These are phyloP conservation scores for Tolypocladium tropicale DNA, from an alignment of 2,329 filamentous ascomycete genomes.

Conservation along the genomic window DNA sequence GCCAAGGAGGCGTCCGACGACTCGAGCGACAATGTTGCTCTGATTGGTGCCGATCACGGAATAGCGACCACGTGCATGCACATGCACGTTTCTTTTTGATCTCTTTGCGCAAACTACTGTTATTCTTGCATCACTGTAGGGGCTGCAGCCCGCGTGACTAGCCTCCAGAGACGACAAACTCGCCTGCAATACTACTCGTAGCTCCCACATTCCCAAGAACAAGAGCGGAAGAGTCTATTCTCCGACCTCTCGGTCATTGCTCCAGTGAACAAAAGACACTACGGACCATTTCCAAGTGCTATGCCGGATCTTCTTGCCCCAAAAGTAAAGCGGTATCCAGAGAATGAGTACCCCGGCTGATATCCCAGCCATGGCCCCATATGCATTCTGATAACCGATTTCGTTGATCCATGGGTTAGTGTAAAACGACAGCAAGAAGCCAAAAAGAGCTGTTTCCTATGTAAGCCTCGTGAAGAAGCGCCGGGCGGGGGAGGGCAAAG, in stretches of 20 bases:
- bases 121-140: background rate
- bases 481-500: no score
- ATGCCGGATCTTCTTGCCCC: constrained; percentile 36
- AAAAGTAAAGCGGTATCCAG: constrained; percentile 41
- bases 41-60: background rate
- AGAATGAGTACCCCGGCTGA: constrained; percentile 32
- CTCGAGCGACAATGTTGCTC: background rate
- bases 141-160: no score
- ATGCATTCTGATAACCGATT: constrained; percentile 39
- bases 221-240: constrained; percentile 29
- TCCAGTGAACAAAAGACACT: constrained; percentile 36
- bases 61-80: background rate
- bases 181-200: background rate
- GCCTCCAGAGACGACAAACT: no score
- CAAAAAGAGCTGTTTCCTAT: constrained; percentile 34
- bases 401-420: constrained; percentile 46
- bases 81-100: background rate
- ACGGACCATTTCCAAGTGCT: constrained; percentile 37
- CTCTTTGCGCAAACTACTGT: background rate
- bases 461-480: background rate
- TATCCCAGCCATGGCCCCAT: constrained; percentile 48
- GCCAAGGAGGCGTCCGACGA: background rate
- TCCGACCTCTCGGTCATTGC: constrained; percentile 42
- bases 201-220: background rate
- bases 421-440: constrained; percentile 49